phyloP scores from a whole-genome alignment of 305 asterid species.

The Fraxinus greggii region DNA sequence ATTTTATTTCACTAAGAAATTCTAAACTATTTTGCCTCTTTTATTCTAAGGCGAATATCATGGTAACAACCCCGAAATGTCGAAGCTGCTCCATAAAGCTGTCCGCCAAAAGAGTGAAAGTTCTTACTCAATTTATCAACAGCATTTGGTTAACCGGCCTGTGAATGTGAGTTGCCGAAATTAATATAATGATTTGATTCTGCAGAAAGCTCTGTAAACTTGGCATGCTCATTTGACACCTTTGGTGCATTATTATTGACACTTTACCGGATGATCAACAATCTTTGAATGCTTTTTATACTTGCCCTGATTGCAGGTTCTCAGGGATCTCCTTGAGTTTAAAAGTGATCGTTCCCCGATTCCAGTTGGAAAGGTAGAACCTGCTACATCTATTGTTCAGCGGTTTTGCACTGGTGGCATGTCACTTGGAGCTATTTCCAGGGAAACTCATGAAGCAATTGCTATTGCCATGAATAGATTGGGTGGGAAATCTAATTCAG shows the following conservation, averaged over 20 bases:
- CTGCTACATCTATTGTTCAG: slow-evolving; percentile 84
- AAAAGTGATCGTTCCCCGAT: slow-evolving; percentile 83
- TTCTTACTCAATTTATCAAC: slow-evolving; percentile 90
- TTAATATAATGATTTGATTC: not conserved
- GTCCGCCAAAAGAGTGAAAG: slow-evolving; percentile 89
- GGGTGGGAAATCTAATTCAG: slow-evolving; percentile 97
- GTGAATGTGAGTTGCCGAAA: slow-evolving; percentile 70
- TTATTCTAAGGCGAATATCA: slow-evolving; percentile 83
- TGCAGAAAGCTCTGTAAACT: not conserved
- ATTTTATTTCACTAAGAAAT: not conserved
- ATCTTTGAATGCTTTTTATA: slow-evolving; percentile 11
- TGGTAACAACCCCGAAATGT: slow-evolving; percentile 99
- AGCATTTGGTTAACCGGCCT: slow-evolving; percentile 93
- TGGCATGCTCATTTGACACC: not conserved
- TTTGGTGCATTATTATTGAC: not conserved
- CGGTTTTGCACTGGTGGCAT: slow-evolving; percentile 99
- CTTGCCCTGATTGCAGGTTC: slow-evolving; percentile 60
- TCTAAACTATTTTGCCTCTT: slow-evolving; percentile 24
- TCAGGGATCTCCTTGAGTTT: slow-evolving; percentile 91
- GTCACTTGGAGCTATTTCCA: slow-evolving; percentile 99
- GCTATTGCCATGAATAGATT: slow-evolving; percentile 98
- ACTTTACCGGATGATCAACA: not conserved
- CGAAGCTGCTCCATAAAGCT: slow-evolving; percentile 98
- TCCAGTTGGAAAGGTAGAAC: slow-evolving; percentile 95
- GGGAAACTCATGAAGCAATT: slow-evolving; percentile 99